These are phyloP conservation scores for Gossypium raimondii DNA, from an alignment of 345 rosid species.

Conservation along the genomic window DNA sequence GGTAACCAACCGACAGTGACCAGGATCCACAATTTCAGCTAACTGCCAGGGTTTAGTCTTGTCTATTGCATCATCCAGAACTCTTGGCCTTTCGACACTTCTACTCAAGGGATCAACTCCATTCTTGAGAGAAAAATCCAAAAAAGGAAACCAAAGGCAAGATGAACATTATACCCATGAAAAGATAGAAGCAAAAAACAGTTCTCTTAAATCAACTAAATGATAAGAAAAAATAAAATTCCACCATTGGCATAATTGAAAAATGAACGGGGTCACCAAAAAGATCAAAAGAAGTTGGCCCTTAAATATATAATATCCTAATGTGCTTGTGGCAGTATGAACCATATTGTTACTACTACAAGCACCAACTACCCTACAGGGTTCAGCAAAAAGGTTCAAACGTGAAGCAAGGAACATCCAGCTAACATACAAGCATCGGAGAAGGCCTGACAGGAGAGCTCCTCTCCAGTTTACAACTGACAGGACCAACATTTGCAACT, in stretches of 20 bases:
- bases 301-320: background rate
- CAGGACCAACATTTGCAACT: slow-evolving; percentile 43
- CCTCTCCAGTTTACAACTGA: slow-evolving; percentile 68
- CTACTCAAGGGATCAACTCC: slow-evolving; percentile 78
- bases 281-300: background rate
- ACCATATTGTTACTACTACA: background rate
- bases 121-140: slow-evolving; percentile 44
- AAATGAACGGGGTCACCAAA: background rate
- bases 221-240: too few species aligned
- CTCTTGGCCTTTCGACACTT: slow-evolving; percentile 76
- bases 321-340: background rate
- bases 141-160: background rate
- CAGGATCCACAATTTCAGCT: slow-evolving; percentile 64
- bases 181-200: background rate
- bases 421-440: slow-evolving; percentile 47
- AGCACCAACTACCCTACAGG: background rate
- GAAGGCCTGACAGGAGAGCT: slow-evolving; percentile 71
- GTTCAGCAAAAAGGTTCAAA: background rate
- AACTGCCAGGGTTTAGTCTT: slow-evolving; percentile 79
- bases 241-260: background rate
- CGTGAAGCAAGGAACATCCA: background rate
- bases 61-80: slow-evolving; percentile 56
- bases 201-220: too few species aligned
- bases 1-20: slow-evolving; percentile 62
- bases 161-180: background rate